Evolutionary conservation across 164 flowering plant species (phyloP).

Genomic region (Nelumbo lutea): DNA sequence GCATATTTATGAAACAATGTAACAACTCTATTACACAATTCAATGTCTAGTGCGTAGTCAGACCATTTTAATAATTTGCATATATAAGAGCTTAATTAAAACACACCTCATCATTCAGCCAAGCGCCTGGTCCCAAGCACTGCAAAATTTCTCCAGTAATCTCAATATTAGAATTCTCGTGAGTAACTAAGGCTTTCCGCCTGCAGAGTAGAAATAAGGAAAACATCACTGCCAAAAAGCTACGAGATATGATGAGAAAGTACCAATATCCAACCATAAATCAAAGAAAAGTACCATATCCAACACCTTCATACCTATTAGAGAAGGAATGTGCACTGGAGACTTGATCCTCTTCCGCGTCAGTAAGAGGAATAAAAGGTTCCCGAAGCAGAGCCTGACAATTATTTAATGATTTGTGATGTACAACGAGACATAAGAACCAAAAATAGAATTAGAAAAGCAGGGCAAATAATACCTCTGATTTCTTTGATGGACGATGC

Average conservation of each 20-base stretch:
- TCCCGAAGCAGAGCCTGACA: conserved; percentile 43
- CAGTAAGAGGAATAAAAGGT: conserved; percentile 60
- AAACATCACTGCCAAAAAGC: not conserved
- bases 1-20: not conserved
- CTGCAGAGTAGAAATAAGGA: conserved; percentile 27
- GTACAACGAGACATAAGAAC: not conserved
- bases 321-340: conserved; percentile 42
- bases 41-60: not conserved
- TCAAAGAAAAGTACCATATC: not conserved
- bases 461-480: conserved; percentile 24
- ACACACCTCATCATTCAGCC: conserved; percentile 97
- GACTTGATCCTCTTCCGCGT: conserved; percentile 62
- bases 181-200: conserved; percentile 54
- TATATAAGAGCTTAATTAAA: not conserved
- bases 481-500: conserved; percentile 35
- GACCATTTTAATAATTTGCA: not conserved
- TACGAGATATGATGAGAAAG: not conserved
- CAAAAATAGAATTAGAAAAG: not conserved
- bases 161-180: conserved; percentile 68
- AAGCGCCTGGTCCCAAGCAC: conserved; percentile 70
- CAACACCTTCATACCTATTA: conserved; percentile 37
- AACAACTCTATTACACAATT: no score
- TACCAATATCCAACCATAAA: not conserved
- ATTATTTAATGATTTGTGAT: not conserved
- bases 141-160: conserved; percentile 68